Percentiles rank a stretch among this genome's conserved stretches.
phyloP scores from a whole-genome alignment of 305 asterid species.

The Rubia tinctorum region DNA sequence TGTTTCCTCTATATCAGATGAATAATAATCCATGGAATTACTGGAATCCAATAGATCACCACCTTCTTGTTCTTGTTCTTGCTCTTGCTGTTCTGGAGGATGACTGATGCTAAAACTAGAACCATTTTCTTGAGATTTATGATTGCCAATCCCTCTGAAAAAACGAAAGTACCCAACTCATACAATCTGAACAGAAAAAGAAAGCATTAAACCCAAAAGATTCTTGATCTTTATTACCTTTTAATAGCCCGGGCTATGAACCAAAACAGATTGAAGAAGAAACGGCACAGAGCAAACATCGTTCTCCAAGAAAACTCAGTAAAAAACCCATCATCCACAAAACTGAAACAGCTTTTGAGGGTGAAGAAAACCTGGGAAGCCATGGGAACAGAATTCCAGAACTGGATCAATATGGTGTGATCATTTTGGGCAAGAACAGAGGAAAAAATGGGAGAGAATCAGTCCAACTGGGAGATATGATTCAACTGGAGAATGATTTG shows the following conservation, averaged over 20 bases:
- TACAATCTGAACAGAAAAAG: not conserved
- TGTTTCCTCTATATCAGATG: constrained; percentile 7
- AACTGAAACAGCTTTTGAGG: constrained; percentile 31
- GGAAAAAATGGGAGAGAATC: constrained; percentile 9
- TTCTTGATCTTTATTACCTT: constrained; percentile 54
- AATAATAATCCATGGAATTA: constrained; percentile 19
- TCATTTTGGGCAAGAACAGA: constrained; percentile 33
- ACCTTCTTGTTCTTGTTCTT: not conserved
- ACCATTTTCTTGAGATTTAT: constrained; percentile 25
- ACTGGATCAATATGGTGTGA: constrained; percentile 15
- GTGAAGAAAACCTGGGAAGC: constrained; percentile 21
- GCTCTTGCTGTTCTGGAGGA: too few species aligned
- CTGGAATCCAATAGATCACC: constrained; percentile 27
- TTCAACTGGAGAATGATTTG: not conserved
- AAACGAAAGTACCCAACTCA: not conserved
- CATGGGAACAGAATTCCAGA: constrained; percentile 34
- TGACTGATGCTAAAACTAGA: constrained; percentile 26
- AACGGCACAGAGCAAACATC: constrained; percentile 34
- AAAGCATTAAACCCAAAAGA: not conserved
- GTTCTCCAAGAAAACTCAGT: constrained; percentile 25
- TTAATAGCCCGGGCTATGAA: constrained; percentile 25
- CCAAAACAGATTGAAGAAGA: constrained; percentile 35
- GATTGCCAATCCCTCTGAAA: constrained; percentile 34
- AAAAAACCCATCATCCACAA: constrained; percentile 27
- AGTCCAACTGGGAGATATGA: not conserved